Base-by-base conservation (phyloP, 2,329 filamentous ascomycete species). In the Pseudogymnoascus sp. region DNA sequence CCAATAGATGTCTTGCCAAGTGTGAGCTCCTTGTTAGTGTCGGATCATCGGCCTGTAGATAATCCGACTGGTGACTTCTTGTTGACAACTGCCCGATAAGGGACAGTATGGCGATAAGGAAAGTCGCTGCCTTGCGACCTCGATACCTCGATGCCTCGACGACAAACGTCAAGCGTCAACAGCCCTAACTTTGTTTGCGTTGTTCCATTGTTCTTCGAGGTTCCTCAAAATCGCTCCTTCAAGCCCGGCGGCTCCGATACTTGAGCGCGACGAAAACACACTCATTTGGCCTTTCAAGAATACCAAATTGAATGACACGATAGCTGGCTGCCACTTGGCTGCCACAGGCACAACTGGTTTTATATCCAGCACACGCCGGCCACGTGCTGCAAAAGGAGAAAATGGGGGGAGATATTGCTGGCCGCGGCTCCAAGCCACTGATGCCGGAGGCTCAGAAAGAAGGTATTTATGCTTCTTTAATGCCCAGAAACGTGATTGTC, bases 381-480 rank as follows among this genome's bases (percentile, higher is more conserved):
- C 8, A 33, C 9, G 29, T 33, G n/a, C 29, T 35, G 29, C 29
- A 55, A 55, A 29, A 55, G 17, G 29, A 35, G 48, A 55, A 55
- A 5, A 55, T 55, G 48, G 29, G 21, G n/a, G 4, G 8, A 33
- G 8, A 55, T 55, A 55, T 55, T 55, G 48, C 48, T n/a, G 48
- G 48, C 13, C 29, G 35, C 35, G 48, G 48, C 29, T 55, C 29
- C n/a, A 55, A 13, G 48, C 48, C 29, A 55, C n/a, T 55, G 29
- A 55, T 33, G 29, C 48, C 17, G 5, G 35, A 55, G 48, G 27
- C 48, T 35, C 64, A 59, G 51, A 62, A 64, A 68, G 68, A 68
- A 69, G 66, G 65, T 68, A 68, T 63, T 66, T 66, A 68, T 67
- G 65, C 67, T 68, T 67, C 66, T 66, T 61, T 65, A 58, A 33